Conservation (phyloP, 305 asterid genomes). For the Plantago coronopus region DNA sequence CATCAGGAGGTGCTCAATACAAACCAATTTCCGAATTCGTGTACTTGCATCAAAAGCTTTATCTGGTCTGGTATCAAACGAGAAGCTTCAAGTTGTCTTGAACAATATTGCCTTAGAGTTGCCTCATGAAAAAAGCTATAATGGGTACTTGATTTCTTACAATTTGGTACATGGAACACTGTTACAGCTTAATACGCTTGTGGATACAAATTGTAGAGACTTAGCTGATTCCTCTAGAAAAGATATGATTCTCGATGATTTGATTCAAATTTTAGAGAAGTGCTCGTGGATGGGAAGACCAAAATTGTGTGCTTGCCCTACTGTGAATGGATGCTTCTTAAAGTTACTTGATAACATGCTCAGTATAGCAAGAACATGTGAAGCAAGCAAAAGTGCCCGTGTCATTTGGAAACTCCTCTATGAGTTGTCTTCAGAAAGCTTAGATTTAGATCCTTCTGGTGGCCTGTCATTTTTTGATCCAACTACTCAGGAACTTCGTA, state of each 20-base stretch:
- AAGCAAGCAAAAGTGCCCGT: slow-evolving; percentile 41
- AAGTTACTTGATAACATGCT: slow-evolving; percentile 77
- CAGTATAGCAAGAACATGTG: slow-evolving; percentile 62
- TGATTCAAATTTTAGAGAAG: slow-evolving; percentile 48
- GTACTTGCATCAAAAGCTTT: slow-evolving; percentile 89
- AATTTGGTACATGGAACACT: slow-evolving; percentile 85
- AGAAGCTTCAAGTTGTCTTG: slow-evolving; percentile 63
- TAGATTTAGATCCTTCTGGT: slow-evolving; percentile 50
- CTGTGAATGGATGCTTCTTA: slow-evolving; percentile 56
- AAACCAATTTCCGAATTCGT: slow-evolving; percentile 76
- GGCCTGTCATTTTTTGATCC: slow-evolving; percentile 61
- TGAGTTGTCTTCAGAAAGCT: slow-evolving; percentile 69
- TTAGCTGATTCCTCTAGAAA: slow-evolving; percentile 61
- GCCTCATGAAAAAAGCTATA: slow-evolving; percentile 33
- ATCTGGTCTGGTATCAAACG: slow-evolving; percentile 72
- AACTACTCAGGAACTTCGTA: slow-evolving; percentile 72
- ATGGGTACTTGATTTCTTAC: slow-evolving; percentile 35
- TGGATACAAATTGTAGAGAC: slow-evolving; percentile 73
- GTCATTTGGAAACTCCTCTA: slow-evolving; percentile 65
- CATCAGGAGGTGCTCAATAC: slow-evolving; percentile 82
- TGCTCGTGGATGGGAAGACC: slow-evolving; percentile 80
- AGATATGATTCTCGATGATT: slow-evolving; percentile 49
- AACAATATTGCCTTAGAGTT: slow-evolving; percentile 73
- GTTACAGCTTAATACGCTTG: slow-evolving; percentile 76
- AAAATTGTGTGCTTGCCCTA: slow-evolving; percentile 66